These are phyloP conservation scores for Sugiyamaella smithiae DNA, from an alignment of 805 yeast species.

Conservation along the genomic window DNA sequence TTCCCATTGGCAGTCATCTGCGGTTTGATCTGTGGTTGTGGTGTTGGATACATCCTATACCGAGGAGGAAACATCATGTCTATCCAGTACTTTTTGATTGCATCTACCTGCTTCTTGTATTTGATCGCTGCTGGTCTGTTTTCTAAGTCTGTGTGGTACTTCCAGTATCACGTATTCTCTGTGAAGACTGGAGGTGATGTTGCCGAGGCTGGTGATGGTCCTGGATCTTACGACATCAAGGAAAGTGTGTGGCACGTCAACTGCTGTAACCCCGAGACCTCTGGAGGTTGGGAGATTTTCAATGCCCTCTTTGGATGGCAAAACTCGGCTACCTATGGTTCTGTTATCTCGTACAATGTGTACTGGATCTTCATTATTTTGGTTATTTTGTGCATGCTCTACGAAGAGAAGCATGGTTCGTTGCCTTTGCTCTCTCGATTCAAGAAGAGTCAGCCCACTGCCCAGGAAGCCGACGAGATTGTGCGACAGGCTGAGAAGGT, in stretches of 20 bases:
- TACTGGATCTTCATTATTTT: slow-evolving; percentile 77
- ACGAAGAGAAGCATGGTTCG: slow-evolving; percentile 81
- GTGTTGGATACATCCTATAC: slow-evolving; percentile 69
- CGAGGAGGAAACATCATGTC: slow-evolving; percentile 79
- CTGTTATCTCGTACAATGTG: slow-evolving; percentile 80
- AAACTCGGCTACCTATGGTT: slow-evolving; percentile 91
- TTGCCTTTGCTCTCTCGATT: slow-evolving; percentile 54
- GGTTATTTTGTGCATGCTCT: slow-evolving; percentile 60
- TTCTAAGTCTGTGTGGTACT: slow-evolving; percentile 90
- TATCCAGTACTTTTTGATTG: slow-evolving; percentile 81
- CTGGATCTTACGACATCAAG: slow-evolving; percentile 85
- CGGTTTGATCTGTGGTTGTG: slow-evolving; percentile 77
- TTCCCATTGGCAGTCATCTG: slow-evolving; percentile 92
- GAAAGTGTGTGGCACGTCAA: slow-evolving; percentile 92
- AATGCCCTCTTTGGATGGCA: slow-evolving; percentile 96
- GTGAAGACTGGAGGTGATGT: slow-evolving; percentile 88
- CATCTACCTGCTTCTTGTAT: slow-evolving; percentile 85
- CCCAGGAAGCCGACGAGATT: slow-evolving; percentile 22
- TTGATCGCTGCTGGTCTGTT: slow-evolving; percentile 89
- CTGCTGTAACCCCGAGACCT: slow-evolving; percentile 92
- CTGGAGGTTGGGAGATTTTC: slow-evolving; percentile 96
- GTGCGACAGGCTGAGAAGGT: slow-evolving; percentile 23
- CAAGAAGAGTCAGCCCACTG: slow-evolving; percentile 38
- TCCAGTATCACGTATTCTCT: slow-evolving; percentile 67
- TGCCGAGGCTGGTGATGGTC: slow-evolving; percentile 87